A percentile compares a stretch with the other conserved stretches of the same genome.
phyloP scores from a whole-genome alignment of 768 basidiomycete species.

The Termitomyces sp. region DNA sequence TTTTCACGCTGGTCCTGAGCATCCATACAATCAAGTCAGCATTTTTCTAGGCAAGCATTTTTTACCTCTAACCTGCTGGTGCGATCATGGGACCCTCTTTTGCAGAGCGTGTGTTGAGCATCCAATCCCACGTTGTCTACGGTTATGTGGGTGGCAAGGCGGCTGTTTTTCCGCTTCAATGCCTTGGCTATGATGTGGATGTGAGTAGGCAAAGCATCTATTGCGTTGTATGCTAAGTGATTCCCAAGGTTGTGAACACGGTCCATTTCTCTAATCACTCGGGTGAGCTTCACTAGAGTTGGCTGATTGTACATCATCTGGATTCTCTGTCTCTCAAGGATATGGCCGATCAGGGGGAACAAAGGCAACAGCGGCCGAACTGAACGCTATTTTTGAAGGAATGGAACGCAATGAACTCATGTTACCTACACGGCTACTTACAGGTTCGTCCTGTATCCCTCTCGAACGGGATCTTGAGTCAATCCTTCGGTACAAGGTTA shows the following conservation, averaged over 20 bases:
- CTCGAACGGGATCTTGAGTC: not conserved
- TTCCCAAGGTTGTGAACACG: conserved; percentile 73
- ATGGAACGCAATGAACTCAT: conserved; percentile 78
- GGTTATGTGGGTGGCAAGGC: conserved; percentile 92
- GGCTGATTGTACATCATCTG: not conserved
- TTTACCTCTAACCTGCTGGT: not conserved
- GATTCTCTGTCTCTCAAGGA: conserved; percentile 37
- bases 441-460: conserved; percentile 40
- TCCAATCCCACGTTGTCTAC: conserved; percentile 91
- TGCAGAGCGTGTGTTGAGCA: conserved; percentile 66
- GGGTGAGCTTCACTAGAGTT: conserved; percentile 36
- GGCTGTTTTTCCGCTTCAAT: conserved; percentile 73
- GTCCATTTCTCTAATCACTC: conserved; percentile 96
- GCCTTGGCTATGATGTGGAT: conserved; percentile 93
- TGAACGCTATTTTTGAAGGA: conserved; percentile 65
- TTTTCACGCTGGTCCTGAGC: too few species aligned
- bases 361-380: conserved; percentile 70
- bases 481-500: conserved; percentile 49
- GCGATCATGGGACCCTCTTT: conserved; percentile 5
- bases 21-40: not conserved
- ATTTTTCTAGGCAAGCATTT: conserved; percentile 8
- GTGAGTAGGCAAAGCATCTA: conserved; percentile 37
- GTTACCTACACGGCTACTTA: conserved; percentile 66
- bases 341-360: conserved; percentile 81
- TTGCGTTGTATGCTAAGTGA: conserved; percentile 10